A percentile compares a stretch with the other conserved stretches of the same genome.
These are phyloP conservation scores for Coemansia sp. DNA, from an alignment of 192 early-diverging fungal genomes.

Conservation along the genomic window DNA sequence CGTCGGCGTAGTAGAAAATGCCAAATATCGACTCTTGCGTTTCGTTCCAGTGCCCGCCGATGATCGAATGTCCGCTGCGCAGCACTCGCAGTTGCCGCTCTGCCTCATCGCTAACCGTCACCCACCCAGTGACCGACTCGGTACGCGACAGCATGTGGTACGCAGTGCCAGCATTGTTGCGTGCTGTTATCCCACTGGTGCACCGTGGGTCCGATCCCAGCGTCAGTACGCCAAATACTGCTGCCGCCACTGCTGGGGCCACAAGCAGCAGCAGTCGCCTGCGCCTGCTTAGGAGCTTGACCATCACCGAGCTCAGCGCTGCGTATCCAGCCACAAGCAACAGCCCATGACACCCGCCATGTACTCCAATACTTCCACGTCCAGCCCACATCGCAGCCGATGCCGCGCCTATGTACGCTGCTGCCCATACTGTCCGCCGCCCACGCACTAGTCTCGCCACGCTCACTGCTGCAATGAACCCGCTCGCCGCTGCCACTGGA, in stretches of 20 bases:
- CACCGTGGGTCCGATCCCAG: conserved; percentile 56
- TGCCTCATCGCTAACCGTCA: conserved; percentile 62
- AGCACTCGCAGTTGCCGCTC: conserved; percentile 66
- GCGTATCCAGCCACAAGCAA: conserved; percentile 24
- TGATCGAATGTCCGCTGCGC: conserved; percentile 84
- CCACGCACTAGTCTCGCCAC: conserved; percentile 27
- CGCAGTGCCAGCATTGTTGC: conserved; percentile 23
- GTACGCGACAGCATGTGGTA: conserved; percentile 61
- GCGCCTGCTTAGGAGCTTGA: conserved; percentile 26
- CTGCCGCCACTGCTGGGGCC: neutral
- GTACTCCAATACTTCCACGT: neutral
- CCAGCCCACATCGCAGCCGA: conserved; percentile 18
- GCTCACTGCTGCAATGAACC: conserved; percentile 48
- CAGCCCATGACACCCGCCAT: conserved; percentile 24
- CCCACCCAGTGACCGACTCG: conserved; percentile 85
- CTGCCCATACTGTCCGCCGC: conserved; percentile 8
- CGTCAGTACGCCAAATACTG: conserved; percentile 17
- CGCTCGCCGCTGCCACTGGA: conserved; percentile 54
- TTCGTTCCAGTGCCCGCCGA: conserved; percentile 76
- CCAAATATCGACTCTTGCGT: conserved; percentile 76
- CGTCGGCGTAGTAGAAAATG: conserved; percentile 81
- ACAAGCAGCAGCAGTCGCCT: neutral
- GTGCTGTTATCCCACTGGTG: conserved; percentile 43
- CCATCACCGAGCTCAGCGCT: conserved; percentile 21
- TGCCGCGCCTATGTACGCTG: conserved; percentile 10